These are phyloP conservation scores for Claviceps arundinis DNA, from an alignment of 2,329 filamentous ascomycete species.

Conservation along the genomic window DNA sequence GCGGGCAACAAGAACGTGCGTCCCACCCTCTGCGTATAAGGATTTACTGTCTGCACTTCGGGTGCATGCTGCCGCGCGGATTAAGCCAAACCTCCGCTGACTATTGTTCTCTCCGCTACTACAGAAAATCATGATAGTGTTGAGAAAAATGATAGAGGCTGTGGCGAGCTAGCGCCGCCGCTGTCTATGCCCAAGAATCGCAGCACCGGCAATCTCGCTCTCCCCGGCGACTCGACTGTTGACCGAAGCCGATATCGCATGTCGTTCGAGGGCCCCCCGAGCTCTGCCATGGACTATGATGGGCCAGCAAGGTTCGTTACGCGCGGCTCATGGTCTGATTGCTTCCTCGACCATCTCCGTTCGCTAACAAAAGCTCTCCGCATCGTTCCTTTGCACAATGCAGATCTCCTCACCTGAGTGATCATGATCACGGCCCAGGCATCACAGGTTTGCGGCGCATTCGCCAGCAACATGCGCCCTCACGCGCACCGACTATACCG, in stretches of 20 bases:
- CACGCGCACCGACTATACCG: slow-evolving; percentile 51
- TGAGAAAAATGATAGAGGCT: slow-evolving; percentile 26
- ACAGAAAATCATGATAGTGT: slow-evolving; percentile 20
- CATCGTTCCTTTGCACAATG: not conserved
- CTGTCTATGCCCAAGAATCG: slow-evolving; percentile 49
- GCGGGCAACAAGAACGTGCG: slow-evolving; percentile 27
- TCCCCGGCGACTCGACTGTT: slow-evolving; percentile 30
- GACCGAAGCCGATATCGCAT: slow-evolving; percentile 54
- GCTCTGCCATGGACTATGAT: slow-evolving; percentile 49
- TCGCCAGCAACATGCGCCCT: slow-evolving; percentile 61
- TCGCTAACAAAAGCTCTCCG: not conserved
- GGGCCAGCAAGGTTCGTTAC: slow-evolving; percentile 53
- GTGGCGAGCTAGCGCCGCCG: slow-evolving; percentile 31
- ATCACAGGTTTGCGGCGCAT: slow-evolving; percentile 84
- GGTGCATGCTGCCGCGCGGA: not conserved
- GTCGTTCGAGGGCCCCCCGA: slow-evolving; percentile 61
- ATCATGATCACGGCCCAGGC: slow-evolving; percentile 78
- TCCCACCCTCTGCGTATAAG: slow-evolving; percentile 3
- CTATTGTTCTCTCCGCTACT: slow-evolving; percentile 11
- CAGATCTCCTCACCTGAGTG: slow-evolving; percentile 70
- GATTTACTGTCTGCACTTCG: too few relatives aligned
- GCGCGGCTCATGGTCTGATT: slow-evolving; percentile 14
- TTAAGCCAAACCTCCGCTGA: slow-evolving; percentile 2
- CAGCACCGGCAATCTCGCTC: slow-evolving; percentile 48
- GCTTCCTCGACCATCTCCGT: not conserved